Evolutionary conservation across 164 flowering plant species (phyloP).

Genomic region (Buxus sempervirens): DNA sequence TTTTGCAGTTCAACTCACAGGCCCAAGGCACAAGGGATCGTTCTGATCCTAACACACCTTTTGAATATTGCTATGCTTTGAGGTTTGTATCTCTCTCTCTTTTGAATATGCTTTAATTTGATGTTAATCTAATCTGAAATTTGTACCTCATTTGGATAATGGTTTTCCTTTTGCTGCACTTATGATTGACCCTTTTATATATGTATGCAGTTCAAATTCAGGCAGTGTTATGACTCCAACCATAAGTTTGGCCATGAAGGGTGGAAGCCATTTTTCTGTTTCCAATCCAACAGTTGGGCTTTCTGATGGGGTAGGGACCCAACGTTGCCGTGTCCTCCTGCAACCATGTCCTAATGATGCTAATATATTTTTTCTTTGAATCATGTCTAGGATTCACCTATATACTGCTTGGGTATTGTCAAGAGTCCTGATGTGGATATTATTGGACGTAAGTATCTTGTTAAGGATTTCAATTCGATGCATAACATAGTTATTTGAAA

Average conservation of each 20-base stretch:
- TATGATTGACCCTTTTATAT: constrained; percentile 5
- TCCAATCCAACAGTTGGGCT: constrained; percentile 22
- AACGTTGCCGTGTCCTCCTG: not conserved
- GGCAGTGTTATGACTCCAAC: constrained; percentile 14
- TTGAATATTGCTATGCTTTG: constrained; percentile 68
- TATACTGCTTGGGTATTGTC: constrained; percentile 63
- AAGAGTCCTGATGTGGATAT: constrained; percentile 65
- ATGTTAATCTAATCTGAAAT: not conserved
- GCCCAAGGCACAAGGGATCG: constrained; percentile 29
- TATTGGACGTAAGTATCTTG: constrained; percentile 78
- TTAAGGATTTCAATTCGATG: too few relatives aligned
- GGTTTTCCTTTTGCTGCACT: not conserved
- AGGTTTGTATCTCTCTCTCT: constrained; percentile 50
- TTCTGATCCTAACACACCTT: constrained; percentile 38
- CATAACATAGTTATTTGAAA: too few relatives aligned
- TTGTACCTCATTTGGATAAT: not conserved
- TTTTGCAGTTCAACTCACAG: constrained; percentile 65
- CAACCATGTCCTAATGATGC: not conserved
- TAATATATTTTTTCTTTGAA: constrained; percentile 3
- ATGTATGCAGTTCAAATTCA: constrained; percentile 40
- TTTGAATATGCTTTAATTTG: constrained; percentile 40
- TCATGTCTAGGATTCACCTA: constrained; percentile 31
- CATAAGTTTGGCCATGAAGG: constrained; percentile 29
- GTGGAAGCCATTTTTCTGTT: constrained; percentile 29
- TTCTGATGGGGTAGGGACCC: constrained; percentile 30